Evolutionary conservation across 768 basidiomycete genomes (phyloP).

Genomic region (Phaffia tasmanica): DNA sequence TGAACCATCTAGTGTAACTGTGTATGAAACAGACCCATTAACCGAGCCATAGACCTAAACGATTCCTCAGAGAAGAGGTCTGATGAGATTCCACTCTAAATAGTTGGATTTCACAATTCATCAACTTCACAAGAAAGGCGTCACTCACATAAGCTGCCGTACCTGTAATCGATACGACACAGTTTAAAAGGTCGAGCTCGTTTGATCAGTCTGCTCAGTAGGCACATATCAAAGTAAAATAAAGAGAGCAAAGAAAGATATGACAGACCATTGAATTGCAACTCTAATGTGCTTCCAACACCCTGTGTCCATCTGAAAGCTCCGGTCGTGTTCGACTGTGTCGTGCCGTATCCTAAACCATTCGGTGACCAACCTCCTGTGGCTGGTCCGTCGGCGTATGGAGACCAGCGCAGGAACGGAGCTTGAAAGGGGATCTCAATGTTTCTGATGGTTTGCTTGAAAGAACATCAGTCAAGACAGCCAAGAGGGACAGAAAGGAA

Average conservation of each 20-base stretch:
- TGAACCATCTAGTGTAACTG: constrained; percentile 6
- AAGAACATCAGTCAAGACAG: constrained; percentile 1
- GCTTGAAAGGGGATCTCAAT: constrained; percentile 12
- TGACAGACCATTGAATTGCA: constrained; percentile 15
- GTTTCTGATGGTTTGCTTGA: neutral
- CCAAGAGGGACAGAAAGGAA: too few species aligned
- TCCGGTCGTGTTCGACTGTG: neutral
- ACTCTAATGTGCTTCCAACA: constrained; percentile 1
- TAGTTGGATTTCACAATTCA: too few species aligned
- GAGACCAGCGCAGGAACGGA: constrained; percentile 9
- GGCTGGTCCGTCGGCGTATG: constrained; percentile 10
- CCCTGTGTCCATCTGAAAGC: constrained; percentile 19
- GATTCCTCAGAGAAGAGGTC: neutral
- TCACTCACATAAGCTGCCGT: neutral
- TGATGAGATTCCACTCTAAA: neutral
- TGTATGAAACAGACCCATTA: neutral
- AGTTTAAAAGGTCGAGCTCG: too few species aligned
- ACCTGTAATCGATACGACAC: neutral
- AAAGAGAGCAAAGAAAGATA: neutral
- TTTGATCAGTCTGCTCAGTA: too few species aligned
- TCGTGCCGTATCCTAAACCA: neutral
- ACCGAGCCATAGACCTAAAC: constrained; percentile 7
- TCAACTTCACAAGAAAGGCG: neutral
- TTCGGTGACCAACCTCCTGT: constrained; percentile 2
- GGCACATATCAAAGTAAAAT: neutral